Evolutionary conservation across 768 basidiomycete species (phyloP), one percentile per base, ranked within the genome.

Genomic region (Chiua virens): DNA sequence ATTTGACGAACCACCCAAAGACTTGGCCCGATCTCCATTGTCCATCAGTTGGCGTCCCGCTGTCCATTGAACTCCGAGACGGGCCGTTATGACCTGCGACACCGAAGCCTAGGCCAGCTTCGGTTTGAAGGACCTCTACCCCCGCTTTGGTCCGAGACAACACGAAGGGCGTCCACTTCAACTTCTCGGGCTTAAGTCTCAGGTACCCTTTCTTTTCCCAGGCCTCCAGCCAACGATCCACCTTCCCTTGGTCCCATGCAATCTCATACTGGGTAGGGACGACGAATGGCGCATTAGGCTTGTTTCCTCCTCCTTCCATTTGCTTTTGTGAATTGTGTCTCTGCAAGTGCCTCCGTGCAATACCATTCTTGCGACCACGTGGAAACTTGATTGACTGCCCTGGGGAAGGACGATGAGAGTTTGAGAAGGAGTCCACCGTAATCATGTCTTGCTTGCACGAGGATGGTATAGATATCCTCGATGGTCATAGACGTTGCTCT

Each of bases 151-250:
- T 70, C 46, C 80, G 74, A 6, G 85, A 75, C 39, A 92, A 69
- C 35, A 97, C 72, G 70, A 96, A 98, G 23, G 96, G 96, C 55
- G 86, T 95, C 90, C 96, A 99, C 63, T 92, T 93, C 54, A 98
- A 77, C 67, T 84, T 84, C 62, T 96, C 92, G 2, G 93, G 86
- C 57, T 80, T 82, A 50, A 92, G 73, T 57, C 70, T 79, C 53
- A 93, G 62, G 59, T 92, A 89, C 5, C 87, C 89, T 70, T 94
- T 97, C 38, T 71, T 67, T 54, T 87, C 85, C 83, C 90, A 89
- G 47, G 76, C 77, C 37, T 71, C 71, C 49, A 97, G 54, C 66
- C 87, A 89, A 49, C 74, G 75, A 18, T 77, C 72, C 43, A 96
- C 87, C 57, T 76, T 78, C 13, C 77, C 79, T 8, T 71, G 79